Evolutionary conservation across 345 rosid genomes (phyloP).

Genomic region (Hibiscus syriacus): DNA sequence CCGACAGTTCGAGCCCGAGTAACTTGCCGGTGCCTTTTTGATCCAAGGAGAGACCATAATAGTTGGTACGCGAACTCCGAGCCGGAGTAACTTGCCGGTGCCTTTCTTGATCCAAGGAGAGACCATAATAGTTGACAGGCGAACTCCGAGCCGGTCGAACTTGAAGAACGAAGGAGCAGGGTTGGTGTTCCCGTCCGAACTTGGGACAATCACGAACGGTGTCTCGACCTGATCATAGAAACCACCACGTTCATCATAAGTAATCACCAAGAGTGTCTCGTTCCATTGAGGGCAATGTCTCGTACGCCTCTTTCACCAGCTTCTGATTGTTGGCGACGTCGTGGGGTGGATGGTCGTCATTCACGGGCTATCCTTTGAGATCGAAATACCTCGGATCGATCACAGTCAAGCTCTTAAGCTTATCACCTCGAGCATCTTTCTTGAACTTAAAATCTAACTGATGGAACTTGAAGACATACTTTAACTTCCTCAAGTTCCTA

Average conservation of each 20-base stretch:
- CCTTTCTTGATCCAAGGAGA: constrained; percentile 68
- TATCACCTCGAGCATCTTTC: constrained; percentile 65
- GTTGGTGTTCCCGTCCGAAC: constrained; percentile 83
- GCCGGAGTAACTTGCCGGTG: too few species aligned
- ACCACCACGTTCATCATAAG: constrained; percentile 96
- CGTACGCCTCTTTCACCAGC: constrained; percentile 79
- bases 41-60: too few species aligned
- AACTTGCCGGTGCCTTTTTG: too few species aligned
- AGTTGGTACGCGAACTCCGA: too few species aligned
- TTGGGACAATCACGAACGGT: constrained; percentile 66
- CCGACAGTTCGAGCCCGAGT: too few species aligned
- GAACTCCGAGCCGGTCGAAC: constrained; percentile 89
- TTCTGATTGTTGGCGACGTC: constrained; percentile 81
- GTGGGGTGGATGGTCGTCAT: constrained; percentile 94
- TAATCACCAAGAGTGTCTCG: constrained; percentile 72
- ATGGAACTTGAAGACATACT: constrained; percentile 65
- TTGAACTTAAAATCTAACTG: constrained; percentile 52
- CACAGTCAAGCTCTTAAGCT: constrained; percentile 63
- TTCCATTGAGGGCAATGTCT: constrained; percentile 97
- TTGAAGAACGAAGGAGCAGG: constrained; percentile 90
- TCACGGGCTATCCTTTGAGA: constrained; percentile 61
- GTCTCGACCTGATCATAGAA: constrained; percentile 90
- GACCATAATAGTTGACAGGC: constrained; percentile 84
- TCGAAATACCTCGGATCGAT: constrained; percentile 89
- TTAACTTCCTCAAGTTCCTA: constrained; percentile 79